Evolutionary conservation across 1,139 yeast species (phyloP).

Genomic region (Lodderomyces jiufengensis): DNA sequence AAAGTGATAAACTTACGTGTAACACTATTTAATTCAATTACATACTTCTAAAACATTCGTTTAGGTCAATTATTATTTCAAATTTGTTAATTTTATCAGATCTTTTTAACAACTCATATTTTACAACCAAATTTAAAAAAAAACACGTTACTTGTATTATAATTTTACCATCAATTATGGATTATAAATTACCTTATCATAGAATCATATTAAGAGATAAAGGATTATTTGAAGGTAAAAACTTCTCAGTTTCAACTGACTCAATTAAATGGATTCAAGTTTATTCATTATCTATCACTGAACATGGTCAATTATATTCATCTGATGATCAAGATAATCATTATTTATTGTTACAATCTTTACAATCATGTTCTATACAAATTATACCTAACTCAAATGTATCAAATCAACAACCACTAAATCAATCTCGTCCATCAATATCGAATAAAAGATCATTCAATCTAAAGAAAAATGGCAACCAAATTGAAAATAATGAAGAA

Average conservation of each 20-base stretch:
- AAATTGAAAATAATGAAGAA: conserved; percentile 13
- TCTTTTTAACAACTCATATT: too few species aligned
- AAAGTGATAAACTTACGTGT: too few species aligned
- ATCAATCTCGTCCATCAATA: neutral
- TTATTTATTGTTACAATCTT: conserved; percentile 28
- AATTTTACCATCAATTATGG: conserved; percentile 1
- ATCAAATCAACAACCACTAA: conserved; percentile 6
- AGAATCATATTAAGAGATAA: conserved; percentile 31
- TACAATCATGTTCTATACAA: conserved; percentile 44
- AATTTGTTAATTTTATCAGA: too few species aligned
- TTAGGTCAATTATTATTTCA: too few species aligned
- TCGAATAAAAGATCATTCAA: neutral
- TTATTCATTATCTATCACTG: conserved; percentile 31
- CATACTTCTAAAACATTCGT: too few species aligned
- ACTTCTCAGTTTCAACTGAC: conserved; percentile 38
- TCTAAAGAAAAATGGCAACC: neutral
- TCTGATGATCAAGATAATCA: conserved; percentile 33
- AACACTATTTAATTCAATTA: too few species aligned
- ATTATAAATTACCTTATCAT: conserved; percentile 24
- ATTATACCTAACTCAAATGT: conserved; percentile 23
- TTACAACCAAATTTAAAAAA: too few species aligned
- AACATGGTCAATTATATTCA: conserved; percentile 35
- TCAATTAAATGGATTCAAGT: conserved; percentile 37
- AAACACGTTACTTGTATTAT: too few species aligned
- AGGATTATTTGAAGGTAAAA: conserved; percentile 35